Conservation (phyloP, 495 filamentous ascomycete species). For the Aspergillus funiculosus region DNA sequence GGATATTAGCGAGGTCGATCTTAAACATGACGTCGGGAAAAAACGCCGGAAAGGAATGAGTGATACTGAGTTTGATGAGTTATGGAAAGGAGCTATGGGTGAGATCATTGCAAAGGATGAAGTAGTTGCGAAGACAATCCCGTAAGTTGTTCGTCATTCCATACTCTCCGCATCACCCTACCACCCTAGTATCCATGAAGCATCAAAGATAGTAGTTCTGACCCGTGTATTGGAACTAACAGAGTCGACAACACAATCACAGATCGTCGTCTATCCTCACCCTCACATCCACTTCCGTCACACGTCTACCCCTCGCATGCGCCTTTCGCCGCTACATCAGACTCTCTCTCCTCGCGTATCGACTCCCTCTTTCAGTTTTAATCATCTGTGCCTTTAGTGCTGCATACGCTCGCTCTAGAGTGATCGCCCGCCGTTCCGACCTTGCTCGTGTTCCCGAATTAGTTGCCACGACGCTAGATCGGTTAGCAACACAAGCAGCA, state of each 20-base stretch:
- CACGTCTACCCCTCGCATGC: slow-evolving; percentile 81
- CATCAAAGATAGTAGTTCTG: slow-evolving; percentile 41
- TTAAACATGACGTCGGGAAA: slow-evolving; percentile 67
- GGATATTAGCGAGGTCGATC: slow-evolving; percentile 64
- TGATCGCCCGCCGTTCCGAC: slow-evolving; percentile 53
- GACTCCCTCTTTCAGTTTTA: slow-evolving; percentile 80
- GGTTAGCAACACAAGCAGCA: slow-evolving; percentile 75
- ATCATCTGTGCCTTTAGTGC: slow-evolving; percentile 43
- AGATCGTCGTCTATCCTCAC: slow-evolving; percentile 55
- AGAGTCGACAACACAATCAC: slow-evolving; percentile 61
- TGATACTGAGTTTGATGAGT: slow-evolving; percentile 83
- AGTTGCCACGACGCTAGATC: slow-evolving; percentile 74
- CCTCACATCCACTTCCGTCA: slow-evolving; percentile 72
- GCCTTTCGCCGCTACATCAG: slow-evolving; percentile 82
- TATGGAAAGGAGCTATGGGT: slow-evolving; percentile 81
- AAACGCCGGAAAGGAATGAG: slow-evolving; percentile 74
- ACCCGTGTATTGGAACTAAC: slow-evolving; percentile 61
- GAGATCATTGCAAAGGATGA: slow-evolving; percentile 81
- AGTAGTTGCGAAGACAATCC: slow-evolving; percentile 59
- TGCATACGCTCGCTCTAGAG: slow-evolving; percentile 52
- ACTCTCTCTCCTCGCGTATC: slow-evolving; percentile 89
- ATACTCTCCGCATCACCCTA: slow-evolving; percentile 7
- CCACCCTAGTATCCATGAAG: neutral
- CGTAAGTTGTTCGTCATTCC: slow-evolving; percentile 58
- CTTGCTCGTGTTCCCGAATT: slow-evolving; percentile 68